Conservation (phyloP, 306 rosid genomes). For the Quercus ilex region DNA sequence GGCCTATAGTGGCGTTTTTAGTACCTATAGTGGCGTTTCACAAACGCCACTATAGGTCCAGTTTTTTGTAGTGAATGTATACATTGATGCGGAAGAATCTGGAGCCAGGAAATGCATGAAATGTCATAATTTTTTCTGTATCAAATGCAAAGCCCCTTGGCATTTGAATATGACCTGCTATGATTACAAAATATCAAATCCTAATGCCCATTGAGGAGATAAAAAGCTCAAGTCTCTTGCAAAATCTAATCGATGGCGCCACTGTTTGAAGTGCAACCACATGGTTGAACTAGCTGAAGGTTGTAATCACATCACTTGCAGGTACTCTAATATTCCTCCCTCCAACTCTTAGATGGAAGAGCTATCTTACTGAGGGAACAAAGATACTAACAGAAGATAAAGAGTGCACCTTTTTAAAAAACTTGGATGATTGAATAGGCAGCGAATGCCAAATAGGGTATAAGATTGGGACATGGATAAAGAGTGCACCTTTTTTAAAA, state of each 20-base stretch:
- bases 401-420: not conserved
- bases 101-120: slow-evolving; percentile 49
- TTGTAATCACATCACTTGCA: slow-evolving; percentile 62
- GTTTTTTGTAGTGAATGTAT: too few relatives aligned
- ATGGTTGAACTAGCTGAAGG: slow-evolving; percentile 60
- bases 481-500: not conserved
- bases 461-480: not conserved
- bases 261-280: slow-evolving; percentile 50
- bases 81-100: slow-evolving; percentile 8
- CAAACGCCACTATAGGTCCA: too few relatives aligned
- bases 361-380: not conserved
- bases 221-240: slow-evolving; percentile 43
- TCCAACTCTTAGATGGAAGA: not conserved
- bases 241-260: slow-evolving; percentile 32
- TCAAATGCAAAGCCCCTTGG: slow-evolving; percentile 56
- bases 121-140: slow-evolving; percentile 39
- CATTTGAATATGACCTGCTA: slow-evolving; percentile 32
- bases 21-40: too few relatives aligned
- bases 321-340: slow-evolving; percentile 20
- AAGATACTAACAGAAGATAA: not conserved
- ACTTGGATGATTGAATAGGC: not conserved
- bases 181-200: slow-evolving; percentile 23
- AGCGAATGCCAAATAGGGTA: not conserved
- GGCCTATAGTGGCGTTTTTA: too few relatives aligned
- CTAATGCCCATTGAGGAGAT: slow-evolving; percentile 29